phyloP scores from a whole-genome alignment of 495 filamentous ascomycete genomes.

The Daldinia childiae region DNA sequence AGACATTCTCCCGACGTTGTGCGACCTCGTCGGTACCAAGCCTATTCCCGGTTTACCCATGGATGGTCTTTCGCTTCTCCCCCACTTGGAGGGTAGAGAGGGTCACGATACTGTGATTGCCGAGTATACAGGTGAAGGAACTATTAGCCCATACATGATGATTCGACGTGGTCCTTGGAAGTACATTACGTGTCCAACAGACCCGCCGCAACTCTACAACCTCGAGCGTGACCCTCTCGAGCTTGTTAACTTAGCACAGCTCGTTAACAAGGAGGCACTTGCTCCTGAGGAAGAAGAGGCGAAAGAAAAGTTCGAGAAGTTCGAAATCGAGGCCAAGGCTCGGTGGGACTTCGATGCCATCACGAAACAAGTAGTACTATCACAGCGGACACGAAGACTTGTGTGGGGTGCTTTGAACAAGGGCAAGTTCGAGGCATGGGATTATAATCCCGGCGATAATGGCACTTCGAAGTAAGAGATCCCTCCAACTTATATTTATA shows the following conservation, averaged over 20 bases:
- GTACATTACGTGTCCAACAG: slow-evolving; percentile 80
- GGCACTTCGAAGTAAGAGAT: slow-evolving; percentile 69
- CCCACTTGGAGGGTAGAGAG: slow-evolving; percentile 70
- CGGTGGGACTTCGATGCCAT: slow-evolving; percentile 82
- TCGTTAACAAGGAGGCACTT: slow-evolving; percentile 47
- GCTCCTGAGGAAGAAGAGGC: slow-evolving; percentile 54
- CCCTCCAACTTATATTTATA: not conserved
- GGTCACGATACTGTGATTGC: slow-evolving; percentile 80
- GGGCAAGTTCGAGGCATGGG: slow-evolving; percentile 77
- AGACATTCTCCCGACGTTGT: slow-evolving; percentile 85
- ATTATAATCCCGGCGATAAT: slow-evolving; percentile 78
- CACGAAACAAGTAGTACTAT: slow-evolving; percentile 70
- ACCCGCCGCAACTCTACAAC: slow-evolving; percentile 83
- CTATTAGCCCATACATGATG: slow-evolving; percentile 88
- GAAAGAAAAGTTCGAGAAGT: slow-evolving; percentile 62
- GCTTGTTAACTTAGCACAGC: slow-evolving; percentile 70
- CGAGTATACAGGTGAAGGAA: slow-evolving; percentile 91
- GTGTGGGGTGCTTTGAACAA: slow-evolving; percentile 78
- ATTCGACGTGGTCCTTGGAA: slow-evolving; percentile 85
- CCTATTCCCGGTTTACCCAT: slow-evolving; percentile 72
- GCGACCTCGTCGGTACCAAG: slow-evolving; percentile 75
- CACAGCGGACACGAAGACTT: slow-evolving; percentile 75
- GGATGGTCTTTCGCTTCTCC: slow-evolving; percentile 78
- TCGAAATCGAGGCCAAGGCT: slow-evolving; percentile 69
- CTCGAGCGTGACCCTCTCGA: slow-evolving; percentile 77